Conservation (phyloP, 2,329 filamentous ascomycete genomes). For the Scleromitrula shiraiana region DNA sequence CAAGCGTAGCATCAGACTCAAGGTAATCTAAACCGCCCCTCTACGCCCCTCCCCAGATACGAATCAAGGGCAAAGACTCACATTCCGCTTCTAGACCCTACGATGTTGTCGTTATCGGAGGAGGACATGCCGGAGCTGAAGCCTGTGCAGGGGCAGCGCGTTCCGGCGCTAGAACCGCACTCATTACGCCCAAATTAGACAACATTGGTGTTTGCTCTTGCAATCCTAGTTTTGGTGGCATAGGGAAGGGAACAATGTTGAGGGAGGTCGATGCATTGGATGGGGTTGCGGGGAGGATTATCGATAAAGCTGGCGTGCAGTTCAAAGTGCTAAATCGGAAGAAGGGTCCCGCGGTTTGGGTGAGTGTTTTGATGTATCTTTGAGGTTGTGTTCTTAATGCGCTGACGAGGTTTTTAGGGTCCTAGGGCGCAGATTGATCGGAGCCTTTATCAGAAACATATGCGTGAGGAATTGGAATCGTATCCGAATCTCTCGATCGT, state of each 20-base stretch:
- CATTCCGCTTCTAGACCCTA: constrained; percentile 36
- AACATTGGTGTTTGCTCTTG: constrained; percentile 94
- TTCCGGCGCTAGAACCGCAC: constrained; percentile 77
- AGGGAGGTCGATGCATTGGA: constrained; percentile 93
- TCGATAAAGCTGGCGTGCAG: constrained; percentile 92
- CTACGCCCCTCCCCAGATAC: not conserved
- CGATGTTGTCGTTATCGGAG: constrained; percentile 93
- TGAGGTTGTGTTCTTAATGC: not conserved
- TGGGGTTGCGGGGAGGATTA: constrained; percentile 77
- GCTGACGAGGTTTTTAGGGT: constrained; percentile 40
- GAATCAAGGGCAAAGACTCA: not conserved
- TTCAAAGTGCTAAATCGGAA: constrained; percentile 81
- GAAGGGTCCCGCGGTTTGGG: constrained; percentile 93
- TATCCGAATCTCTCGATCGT: constrained; percentile 77
- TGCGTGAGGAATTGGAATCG: constrained; percentile 73
- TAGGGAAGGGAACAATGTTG: constrained; percentile 94
- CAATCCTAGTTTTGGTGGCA: constrained; percentile 96
- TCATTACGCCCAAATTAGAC: constrained; percentile 79
- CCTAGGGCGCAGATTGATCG: constrained; percentile 94
- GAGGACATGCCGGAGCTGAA: constrained; percentile 91
- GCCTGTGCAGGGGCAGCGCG: constrained; percentile 86
- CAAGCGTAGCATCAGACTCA: constrained; percentile 5
- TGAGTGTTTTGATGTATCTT: constrained; percentile 6
- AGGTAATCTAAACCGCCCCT: constrained; percentile 4
- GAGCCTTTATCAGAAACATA: constrained; percentile 77